Evolutionary conservation across 345 rosid genomes (phyloP), one percentile per base, ranked within the genome.

Genomic region (Hevea brasiliensis): DNA sequence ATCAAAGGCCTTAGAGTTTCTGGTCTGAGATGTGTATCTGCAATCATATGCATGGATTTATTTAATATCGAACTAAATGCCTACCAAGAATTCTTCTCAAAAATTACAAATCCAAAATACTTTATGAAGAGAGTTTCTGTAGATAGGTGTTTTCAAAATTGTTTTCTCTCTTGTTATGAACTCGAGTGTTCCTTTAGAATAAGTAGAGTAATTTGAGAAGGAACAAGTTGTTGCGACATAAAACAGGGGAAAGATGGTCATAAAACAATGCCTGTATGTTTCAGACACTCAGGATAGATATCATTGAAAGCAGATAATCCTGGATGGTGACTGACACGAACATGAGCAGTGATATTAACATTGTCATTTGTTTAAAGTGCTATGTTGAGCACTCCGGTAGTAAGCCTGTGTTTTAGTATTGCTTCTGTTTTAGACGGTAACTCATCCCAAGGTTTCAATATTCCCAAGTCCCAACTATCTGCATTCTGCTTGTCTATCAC

Each of bases 51-150:
- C 59, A 32, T 67, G 10, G 35, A 53, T 48, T 29, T 53, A 29
- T 14, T 40, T 67, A 29, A 20, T 51, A 51, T 8, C 32, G 10
- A 50, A 65, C 32, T 23, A 63, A 63, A 6, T 42, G 8, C 29
- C n/a, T 42, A 64, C 18, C 6, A 64, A 64, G 51, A 27, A 42
- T n/a, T 64, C 6, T 15, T 64, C 23, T 1, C 18, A 12, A 32
- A 13, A 58, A 26, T 58, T 58, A 26, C 62, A 23, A 58, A 58
- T 58, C 37, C 62, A 14, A 13, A 58, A 58, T 58, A 27, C 62
- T 58, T 13, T 58, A 58, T 47, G 62, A 58, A 58, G 32, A 24
- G 35, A 58, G 37, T 58, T 58, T 58, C 62, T 58, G 18, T 58
- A 12, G 13, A 45, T 45, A 26, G 61, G 18, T 58, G 15, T 58